Base-by-base conservation (phyloP, 768 basidiomycete genomes). In the Suillus tomentosus region DNA sequence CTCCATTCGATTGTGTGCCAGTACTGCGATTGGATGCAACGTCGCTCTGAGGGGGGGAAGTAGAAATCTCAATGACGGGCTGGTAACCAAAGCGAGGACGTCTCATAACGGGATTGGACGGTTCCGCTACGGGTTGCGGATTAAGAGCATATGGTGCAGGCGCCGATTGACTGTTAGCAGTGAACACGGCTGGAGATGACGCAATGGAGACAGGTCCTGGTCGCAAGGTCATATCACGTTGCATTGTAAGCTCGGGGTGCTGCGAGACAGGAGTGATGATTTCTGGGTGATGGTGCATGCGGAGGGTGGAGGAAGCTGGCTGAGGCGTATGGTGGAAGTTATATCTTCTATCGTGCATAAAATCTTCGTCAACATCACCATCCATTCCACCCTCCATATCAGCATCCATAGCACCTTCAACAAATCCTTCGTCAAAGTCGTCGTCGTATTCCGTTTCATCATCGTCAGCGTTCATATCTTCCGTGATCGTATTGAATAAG, bases 401-500 rank as follows among this genome's bases (percentile, higher is more conserved):
- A 62, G 73, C 69, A 45, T 75, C 69, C 57, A 71, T 69, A 34
- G 71, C 57, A 19, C 73, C 67, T 67, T 78, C 65, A 62, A 76
- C 66, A 62, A 74, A 69, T 69, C 74, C 73, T 50, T 79, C 76
- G 15, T 79, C 77, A 60, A 75, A 75, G 48, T 77, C 71, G 60
- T 79, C 86, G 58, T 88, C 85, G 65, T 88, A 87, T 67, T 90
- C 87, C 1, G 85, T 87, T 68, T 87, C 86, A 69, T 87, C 89
- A 53, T 83, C 89, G 61, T 82, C 81, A 34, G 84, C 86, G 67
- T 85, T 87, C 80, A 84, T 81, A 60, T 81, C 81, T 69, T 91
- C 91, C 3, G 85, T 89, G 69, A 92, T 88, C 65, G 86, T 86
- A 68, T 88, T 88, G 73, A 89, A 92, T 15, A 91, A 75, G 64